Conservation (phyloP, 2,329 filamentous ascomycete genomes). For the Verticillium nonalfalfae region DNA sequence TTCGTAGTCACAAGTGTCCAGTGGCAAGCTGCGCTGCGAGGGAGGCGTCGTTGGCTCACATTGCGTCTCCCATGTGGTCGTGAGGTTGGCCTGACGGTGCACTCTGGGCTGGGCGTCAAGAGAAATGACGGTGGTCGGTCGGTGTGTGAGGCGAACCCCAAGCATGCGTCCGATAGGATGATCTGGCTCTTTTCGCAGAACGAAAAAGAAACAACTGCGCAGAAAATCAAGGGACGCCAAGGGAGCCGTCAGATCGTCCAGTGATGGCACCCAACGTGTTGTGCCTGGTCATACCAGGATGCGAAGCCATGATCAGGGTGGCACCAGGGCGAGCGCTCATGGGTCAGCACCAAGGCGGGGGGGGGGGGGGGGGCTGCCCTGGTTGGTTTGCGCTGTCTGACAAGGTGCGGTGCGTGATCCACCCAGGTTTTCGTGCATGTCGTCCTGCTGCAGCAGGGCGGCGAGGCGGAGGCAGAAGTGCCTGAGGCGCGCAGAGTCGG, state of each 20-base stretch:
- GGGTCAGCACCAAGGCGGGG: not conserved
- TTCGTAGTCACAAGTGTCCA: not conserved
- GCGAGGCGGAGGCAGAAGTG: constrained; percentile 4
- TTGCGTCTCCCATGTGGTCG: not conserved
- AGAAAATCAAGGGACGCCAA: not conserved
- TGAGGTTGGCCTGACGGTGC: not conserved
- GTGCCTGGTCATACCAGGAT: not conserved
- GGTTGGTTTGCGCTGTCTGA: not conserved
- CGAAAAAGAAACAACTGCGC: not conserved
- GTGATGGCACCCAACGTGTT: not conserved
- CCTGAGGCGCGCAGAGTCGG: constrained; percentile 6
- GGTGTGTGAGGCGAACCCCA: not conserved
- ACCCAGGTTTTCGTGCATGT: not conserved
- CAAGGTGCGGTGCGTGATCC: not conserved
- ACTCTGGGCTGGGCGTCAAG: not conserved
- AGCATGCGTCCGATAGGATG: not conserved
- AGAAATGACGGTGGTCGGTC: not conserved
- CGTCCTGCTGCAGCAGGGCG: not conserved
- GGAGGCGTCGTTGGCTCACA: not conserved
- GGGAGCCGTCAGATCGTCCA: not conserved
- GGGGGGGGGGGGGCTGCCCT: not conserved
- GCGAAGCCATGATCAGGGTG: not conserved
- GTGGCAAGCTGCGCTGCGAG: not conserved
- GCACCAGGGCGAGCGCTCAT: not conserved
- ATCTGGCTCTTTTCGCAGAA: not conserved